Evolutionary conservation across 768 basidiomycete genomes (phyloP).

Genomic region (Panaeolus cyanescens): DNA sequence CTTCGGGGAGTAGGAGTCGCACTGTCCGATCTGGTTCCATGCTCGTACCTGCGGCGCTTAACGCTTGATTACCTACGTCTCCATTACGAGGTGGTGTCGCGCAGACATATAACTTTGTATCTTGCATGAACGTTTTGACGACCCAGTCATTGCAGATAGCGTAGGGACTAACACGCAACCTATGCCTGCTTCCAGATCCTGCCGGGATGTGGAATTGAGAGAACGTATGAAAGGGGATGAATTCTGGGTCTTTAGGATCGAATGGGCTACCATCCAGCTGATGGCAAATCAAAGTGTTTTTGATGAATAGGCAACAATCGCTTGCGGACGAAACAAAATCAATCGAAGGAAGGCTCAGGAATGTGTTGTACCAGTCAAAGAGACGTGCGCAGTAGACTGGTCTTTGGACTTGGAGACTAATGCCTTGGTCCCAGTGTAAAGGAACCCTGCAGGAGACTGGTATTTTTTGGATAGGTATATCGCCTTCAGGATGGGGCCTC

Average conservation of each 20-base stretch:
- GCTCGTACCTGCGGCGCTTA: background rate
- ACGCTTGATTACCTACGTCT: too few species aligned
- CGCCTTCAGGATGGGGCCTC: background rate
- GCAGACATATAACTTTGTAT: background rate
- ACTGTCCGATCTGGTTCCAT: background rate
- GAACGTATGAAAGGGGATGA: background rate
- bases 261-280: background rate
- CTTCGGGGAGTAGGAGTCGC: background rate
- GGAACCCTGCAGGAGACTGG: background rate
- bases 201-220: too few species aligned
- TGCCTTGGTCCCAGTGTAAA: background rate
- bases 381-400: background rate
- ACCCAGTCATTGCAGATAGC: background rate
- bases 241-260: background rate
- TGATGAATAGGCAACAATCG: background rate
- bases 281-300: background rate
- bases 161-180: background rate
- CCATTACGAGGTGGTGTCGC: too few species aligned
- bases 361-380: background rate
- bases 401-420: background rate
- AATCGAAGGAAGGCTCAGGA: background rate
- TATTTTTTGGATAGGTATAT: background rate
- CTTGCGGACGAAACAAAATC: background rate
- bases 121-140: background rate
- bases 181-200: too few species aligned